A percentile compares a stretch with the other conserved stretches of the same genome.
Conservation (phyloP, 257 asterid genomes). For the Solanum arcanum region DNA sequence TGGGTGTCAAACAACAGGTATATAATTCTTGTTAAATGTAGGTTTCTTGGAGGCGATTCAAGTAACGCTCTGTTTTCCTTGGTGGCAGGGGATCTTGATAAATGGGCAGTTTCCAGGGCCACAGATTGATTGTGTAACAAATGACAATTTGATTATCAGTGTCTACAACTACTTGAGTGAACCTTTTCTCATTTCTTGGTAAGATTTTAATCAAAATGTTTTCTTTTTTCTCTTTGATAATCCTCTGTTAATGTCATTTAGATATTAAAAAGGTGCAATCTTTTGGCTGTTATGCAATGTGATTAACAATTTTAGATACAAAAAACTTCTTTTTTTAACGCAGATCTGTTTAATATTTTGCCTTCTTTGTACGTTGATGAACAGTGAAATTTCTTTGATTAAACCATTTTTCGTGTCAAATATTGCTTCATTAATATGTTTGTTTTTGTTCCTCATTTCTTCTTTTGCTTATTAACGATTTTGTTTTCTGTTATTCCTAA, state of each 20-base stretch:
- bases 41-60: background rate
- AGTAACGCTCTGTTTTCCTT: background rate
- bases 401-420: background rate
- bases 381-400: background rate
- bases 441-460: background rate
- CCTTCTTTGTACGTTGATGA: background rate
- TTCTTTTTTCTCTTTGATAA: background rate
- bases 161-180: slow-evolving; percentile 74
- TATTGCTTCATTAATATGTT: background rate
- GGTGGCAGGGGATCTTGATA: slow-evolving; percentile 75
- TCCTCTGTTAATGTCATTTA: background rate
- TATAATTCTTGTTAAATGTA: background rate
- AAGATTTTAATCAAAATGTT: background rate
- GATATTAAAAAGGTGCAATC: background rate
- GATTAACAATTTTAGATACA: background rate
- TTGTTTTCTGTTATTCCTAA: background rate
- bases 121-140: slow-evolving; percentile 81
- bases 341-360: background rate
- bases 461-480: background rate
- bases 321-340: background rate
- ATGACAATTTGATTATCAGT: slow-evolving; percentile 86
- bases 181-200: slow-evolving; percentile 96
- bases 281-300: background rate
- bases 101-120: slow-evolving; percentile 99
- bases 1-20: slow-evolving; percentile 89